Base-by-base conservation (phyloP, 1,284 basidiomycete genomes). In the Grifola frondosa region DNA sequence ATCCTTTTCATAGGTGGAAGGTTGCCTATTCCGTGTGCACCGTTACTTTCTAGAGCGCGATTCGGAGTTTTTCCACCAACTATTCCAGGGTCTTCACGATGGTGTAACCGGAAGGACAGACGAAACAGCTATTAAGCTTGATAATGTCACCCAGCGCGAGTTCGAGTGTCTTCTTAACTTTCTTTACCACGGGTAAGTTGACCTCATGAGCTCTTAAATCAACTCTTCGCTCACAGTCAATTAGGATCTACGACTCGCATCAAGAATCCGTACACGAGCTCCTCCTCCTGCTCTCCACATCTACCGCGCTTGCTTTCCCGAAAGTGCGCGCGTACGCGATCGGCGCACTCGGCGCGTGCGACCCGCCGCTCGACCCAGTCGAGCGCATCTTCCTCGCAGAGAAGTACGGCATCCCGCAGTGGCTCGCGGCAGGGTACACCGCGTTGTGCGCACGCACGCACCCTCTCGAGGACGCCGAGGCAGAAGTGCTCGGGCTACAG, bases 1-100 rank as follows among this genome's bases (percentile, higher is more conserved):
- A 20, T 22, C 26, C 23, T 22, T 16, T 3, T 7, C 34, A 8
- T 39, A 67, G 65, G 61, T 64, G 9, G 56, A 62, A 33, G 47
- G 48, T 32, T 48, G 54, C 13, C 48, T 59, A 10, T 66, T 61
- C 57, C 60, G 57, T 38, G 52, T 65, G 9, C 65, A 66, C 46
- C 57, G 59, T 10, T 57, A 65, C 46, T 60, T 64, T 44, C 52
- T 67, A 7, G 48, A 56, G 38, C 53, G 59, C 15, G 59, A 65
- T 41, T 66, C 65, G 17, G 53, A 55, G 7, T 64, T 57, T 48
- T 66, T 67, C 54, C 44, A 50, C 11, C 58, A 59, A 24, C 48
- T 67, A 42, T 64, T 66, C 47, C 34, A 40, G 30, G 41, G 52
- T 17, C 50, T 35, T 10, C 37, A 44, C 10, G 42, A 42, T 8